A percentile compares a stretch with the other conserved stretches of the same genome.
These are phyloP conservation scores for Marchantia paleacea DNA, from an alignment of 225 moss, liverwort and hornwort genomes.

Conservation along the genomic window DNA sequence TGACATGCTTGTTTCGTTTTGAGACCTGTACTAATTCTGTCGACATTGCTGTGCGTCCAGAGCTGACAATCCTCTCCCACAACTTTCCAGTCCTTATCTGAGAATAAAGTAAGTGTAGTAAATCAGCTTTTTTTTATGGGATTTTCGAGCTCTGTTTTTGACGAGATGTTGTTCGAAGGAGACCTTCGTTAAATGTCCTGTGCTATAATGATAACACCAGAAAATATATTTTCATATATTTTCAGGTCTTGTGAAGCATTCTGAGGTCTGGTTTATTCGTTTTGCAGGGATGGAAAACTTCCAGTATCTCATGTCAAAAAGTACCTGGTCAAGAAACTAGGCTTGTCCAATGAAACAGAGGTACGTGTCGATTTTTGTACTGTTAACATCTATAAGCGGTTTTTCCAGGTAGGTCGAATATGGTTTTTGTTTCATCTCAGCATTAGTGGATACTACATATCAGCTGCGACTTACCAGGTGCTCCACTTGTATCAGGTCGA, in stretches of 20 bases:
- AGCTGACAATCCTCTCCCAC: constrained; percentile 73
- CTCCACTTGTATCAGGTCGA: constrained; percentile 67
- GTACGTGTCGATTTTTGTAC: constrained; percentile 15
- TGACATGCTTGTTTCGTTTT: too few relatives aligned
- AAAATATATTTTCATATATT: background rate
- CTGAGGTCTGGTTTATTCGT: background rate
- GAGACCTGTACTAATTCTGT: background rate
- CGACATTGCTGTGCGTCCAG: constrained; percentile 15
- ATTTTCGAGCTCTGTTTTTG: background rate
- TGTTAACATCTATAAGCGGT: background rate
- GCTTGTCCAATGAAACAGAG: constrained; percentile 48
- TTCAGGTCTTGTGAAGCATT: background rate
- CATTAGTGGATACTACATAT: background rate
- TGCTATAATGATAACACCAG: background rate
- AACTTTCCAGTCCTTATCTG: constrained; percentile 69
- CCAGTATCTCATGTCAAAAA: constrained; percentile 84
- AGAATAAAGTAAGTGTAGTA: constrained; percentile 59
- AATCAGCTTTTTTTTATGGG: background rate
- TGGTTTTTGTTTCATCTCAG: background rate
- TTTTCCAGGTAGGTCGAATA: background rate
- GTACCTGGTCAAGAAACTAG: constrained; percentile 79
- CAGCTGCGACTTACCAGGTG: background rate
- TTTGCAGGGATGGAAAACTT: constrained; percentile 73
- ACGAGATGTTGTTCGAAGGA: background rate
- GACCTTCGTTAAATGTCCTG: background rate